phyloP scores from a whole-genome alignment of 1,284 basidiomycete species.

The Fistulinella cinereoalba region DNA sequence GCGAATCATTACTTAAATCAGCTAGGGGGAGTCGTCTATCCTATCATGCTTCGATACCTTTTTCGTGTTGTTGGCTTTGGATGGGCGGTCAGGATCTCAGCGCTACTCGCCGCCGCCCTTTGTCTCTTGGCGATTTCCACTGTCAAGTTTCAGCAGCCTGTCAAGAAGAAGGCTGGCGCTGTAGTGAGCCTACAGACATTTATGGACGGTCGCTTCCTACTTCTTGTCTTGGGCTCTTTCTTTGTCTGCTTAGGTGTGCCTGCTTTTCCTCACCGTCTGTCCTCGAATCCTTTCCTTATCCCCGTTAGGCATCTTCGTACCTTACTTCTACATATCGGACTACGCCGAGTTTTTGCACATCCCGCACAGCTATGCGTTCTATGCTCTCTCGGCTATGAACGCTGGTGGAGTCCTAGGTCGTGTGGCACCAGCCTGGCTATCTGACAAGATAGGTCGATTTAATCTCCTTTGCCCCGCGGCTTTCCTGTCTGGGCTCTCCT shows the following conservation, averaged over 20 bases:
- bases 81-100: slow-evolving; percentile 56
- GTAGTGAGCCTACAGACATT: slow-evolving; percentile 37
- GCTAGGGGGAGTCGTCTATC: slow-evolving; percentile 63
- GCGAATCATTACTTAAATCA: slow-evolving; percentile 18
- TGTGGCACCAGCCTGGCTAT: slow-evolving; percentile 55
- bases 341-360: slow-evolving; percentile 45
- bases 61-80: slow-evolving; percentile 56
- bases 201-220: slow-evolving; percentile 43
- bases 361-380: slow-evolving; percentile 41
- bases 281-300: slow-evolving; percentile 36
- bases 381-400: slow-evolving; percentile 61
- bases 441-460: slow-evolving; percentile 60
- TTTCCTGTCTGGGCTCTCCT: slow-evolving; percentile 56
- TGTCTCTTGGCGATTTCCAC: slow-evolving; percentile 43
- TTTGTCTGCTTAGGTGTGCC: slow-evolving; percentile 46
- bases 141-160: slow-evolving; percentile 30
- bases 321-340: slow-evolving; percentile 60
- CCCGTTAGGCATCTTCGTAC: slow-evolving; percentile 60
- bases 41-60: slow-evolving; percentile 59
- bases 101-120: slow-evolving; percentile 40
- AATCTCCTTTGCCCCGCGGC: slow-evolving; percentile 60
- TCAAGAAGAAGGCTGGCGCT: slow-evolving; percentile 20
- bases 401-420: slow-evolving; percentile 62
- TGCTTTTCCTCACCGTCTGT: background rate
- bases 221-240: slow-evolving; percentile 47